Evolutionary conservation across 2,329 filamentous ascomycete species (phyloP), one percentile per base, ranked within the genome.

Genomic region (Pseudohalonectria lignicola): DNA sequence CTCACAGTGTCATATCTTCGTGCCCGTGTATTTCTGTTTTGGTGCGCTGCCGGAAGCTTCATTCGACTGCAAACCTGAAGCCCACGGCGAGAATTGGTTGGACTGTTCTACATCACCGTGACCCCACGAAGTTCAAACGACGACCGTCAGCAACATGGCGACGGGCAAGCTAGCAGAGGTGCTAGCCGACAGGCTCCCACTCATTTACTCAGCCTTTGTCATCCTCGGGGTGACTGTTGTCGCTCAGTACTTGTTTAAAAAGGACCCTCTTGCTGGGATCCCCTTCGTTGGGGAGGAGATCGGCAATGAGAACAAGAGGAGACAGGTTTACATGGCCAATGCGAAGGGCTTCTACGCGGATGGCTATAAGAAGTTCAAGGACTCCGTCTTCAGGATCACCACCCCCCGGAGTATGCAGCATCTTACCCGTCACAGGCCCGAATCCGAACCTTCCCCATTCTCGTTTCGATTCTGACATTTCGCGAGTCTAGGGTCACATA

Each of bases 361-460:
- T 2, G 55, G 54, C 5, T 57, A 57, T 38, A 42, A 54, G 47
- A 53, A 57, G 55, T 59, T 57, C 45, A 55, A 53, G 28, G 40
- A 53, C 19, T 45, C 44, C 17, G 34, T 56, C n/a, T 59, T 52
- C 28, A 41, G 47, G 17, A 42, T 58, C 12, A 48, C 51, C 2
- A 57, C 54, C 0, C 20, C 48, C 1, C 45, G 46, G 18, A 45
- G 51, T 51, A 43, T 3, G 39, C n/a, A 4, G n/a, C 11, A 9
- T 34, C 18, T 25, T n/a, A n/a, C n/a, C n/a, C n/a, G n/a, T n/a
- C n/a, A n/a, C n/a, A n/a, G n/a, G n/a, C n/a, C n/a, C n/a, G n/a
- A n/a, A n/a, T n/a, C n/a, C n/a, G n/a, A n/a, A n/a, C n/a, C n/a
- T n/a, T n/a, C n/a, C n/a, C n/a, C n/a, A n/a, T n/a, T n/a, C n/a